These are phyloP conservation scores for Pythium inflatum DNA, from an alignment of 352 stramenopile species.

Conservation along the genomic window DNA sequence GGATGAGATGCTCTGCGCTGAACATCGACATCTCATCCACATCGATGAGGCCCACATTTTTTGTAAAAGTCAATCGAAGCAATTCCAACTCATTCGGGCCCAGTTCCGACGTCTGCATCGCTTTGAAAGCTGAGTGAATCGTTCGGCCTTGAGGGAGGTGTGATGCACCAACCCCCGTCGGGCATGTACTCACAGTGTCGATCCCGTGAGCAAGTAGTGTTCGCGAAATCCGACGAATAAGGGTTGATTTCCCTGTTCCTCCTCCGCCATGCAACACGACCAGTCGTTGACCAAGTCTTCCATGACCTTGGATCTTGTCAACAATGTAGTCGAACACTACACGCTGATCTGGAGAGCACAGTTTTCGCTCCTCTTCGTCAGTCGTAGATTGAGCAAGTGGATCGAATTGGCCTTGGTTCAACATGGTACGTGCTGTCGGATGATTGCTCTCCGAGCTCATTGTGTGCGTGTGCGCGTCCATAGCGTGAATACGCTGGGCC, in stretches of 20 bases:
- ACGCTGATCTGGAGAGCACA: not conserved
- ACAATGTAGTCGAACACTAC: not conserved
- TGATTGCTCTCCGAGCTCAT: too few species aligned
- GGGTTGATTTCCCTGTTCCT: not conserved
- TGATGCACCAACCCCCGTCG: conserved; percentile 1
- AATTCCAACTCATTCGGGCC: too few species aligned
- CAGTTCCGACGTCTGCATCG: too few species aligned
- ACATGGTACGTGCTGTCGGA: too few species aligned
- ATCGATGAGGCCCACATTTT: too few species aligned
- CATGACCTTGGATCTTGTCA: not conserved
- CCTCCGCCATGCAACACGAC: not conserved
- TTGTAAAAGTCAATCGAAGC: too few species aligned
- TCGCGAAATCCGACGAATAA: not conserved
- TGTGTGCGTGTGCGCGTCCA: too few species aligned
- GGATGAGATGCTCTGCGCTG: too few species aligned
- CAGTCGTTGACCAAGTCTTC: not conserved
- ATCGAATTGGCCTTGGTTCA: too few species aligned
- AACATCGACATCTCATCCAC: too few species aligned
- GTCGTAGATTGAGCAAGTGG: too few species aligned
- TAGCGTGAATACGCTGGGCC: too few species aligned
- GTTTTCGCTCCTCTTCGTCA: not conserved
- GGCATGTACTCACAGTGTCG: conserved; percentile 1
- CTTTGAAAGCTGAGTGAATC: conserved; percentile 1
- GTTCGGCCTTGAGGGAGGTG: not conserved
- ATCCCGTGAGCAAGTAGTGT: not conserved